phyloP scores from a whole-genome alignment of 208 protist species.

The Leishmania amazonensis region DNA sequence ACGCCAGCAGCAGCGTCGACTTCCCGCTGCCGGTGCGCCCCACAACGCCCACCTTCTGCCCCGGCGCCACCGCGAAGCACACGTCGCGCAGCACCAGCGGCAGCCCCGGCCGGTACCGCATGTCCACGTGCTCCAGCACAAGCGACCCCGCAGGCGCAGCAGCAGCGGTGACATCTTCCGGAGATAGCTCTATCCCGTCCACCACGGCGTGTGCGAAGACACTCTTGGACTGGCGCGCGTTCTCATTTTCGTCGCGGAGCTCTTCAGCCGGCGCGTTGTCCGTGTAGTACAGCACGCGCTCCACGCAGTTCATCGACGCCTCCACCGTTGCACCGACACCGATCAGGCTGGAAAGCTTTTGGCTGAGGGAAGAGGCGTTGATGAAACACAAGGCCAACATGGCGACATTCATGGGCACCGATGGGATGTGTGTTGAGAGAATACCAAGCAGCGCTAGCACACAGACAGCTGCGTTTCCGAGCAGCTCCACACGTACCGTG shows the following conservation, averaged over 20 bases:
- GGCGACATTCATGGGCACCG: neutral
- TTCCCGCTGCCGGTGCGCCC: conserved; percentile 76
- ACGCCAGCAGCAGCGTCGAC: conserved; percentile 11
- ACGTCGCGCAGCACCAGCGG: conserved; percentile 75
- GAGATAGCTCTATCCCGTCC: neutral
- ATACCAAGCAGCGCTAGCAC: no score
- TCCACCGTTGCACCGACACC: conserved; percentile 47
- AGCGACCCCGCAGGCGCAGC: conserved; percentile 36
- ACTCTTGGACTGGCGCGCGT: no score
- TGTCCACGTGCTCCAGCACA: conserved; percentile 57
- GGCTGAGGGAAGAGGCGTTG: no score
- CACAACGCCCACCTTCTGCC: conserved; percentile 84
- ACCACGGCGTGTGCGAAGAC: no score
- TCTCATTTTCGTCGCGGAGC: conserved; percentile 40
- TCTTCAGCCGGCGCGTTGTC: conserved; percentile 58
- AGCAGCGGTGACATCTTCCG: conserved; percentile 71
- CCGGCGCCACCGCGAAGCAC: conserved; percentile 43
- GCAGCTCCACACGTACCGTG: conserved; percentile 75
- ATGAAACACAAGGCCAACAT: conserved; percentile 18
- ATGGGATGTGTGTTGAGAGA: no score
- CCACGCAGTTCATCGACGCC: conserved; percentile 69
- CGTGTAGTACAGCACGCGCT: conserved; percentile 55
- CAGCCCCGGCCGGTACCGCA: conserved; percentile 72
- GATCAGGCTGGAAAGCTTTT: no score
- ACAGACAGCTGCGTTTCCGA: conserved; percentile 41